Base-by-base conservation (phyloP, 345 rosid genomes). In the Trapa bicornis region DNA sequence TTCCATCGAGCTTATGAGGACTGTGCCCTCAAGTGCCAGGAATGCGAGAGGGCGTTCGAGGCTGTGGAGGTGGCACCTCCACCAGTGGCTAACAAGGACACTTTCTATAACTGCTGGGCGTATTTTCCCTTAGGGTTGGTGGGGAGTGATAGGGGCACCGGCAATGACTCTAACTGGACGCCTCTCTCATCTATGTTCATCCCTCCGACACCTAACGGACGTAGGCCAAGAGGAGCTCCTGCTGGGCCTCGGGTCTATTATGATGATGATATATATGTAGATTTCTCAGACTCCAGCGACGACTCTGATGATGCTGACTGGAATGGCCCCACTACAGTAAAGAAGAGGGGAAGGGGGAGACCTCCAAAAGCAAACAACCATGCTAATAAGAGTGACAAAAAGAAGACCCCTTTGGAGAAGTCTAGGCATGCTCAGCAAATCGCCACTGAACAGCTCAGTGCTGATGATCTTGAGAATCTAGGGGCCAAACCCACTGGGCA, bases 21-120 rank as follows among this genome's bases (percentile, higher is more conserved):
- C 35, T 91, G 97, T 45, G 73, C 82, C 2, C 78, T 94, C 56
- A 82, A 73, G 68, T 94, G 99, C 74, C 96, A 91, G 75, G 77
- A 76, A 1, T 91, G 99, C 70, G 81, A 76, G 73, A 78, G 97
- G 73, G 91, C 93, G 38, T 94, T 89, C 61, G 88, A 94, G 72
- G 97, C 89, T 9, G 89, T 78, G 70, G 72, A 12, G 39, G 77
- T 87, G 63, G 80, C 83, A 2, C 69, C 86, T 37, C 97, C 97
- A 57, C 96, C 96, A 0, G 76, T 87, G 67, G 61, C 81, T 0
- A 84, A 81, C 70, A 86, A 89, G 65, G 87, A 84, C 29, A 65
- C 75, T 45, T 77, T 83, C 86, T 89, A 87, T 67, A 80, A 86
- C 69, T 81, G 87, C 61, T 91, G 96, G 97, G 91, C 82, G 0